These are phyloP conservation scores for Mycena galopus DNA, from an alignment of 768 basidiomycete genomes.

Conservation along the genomic window DNA sequence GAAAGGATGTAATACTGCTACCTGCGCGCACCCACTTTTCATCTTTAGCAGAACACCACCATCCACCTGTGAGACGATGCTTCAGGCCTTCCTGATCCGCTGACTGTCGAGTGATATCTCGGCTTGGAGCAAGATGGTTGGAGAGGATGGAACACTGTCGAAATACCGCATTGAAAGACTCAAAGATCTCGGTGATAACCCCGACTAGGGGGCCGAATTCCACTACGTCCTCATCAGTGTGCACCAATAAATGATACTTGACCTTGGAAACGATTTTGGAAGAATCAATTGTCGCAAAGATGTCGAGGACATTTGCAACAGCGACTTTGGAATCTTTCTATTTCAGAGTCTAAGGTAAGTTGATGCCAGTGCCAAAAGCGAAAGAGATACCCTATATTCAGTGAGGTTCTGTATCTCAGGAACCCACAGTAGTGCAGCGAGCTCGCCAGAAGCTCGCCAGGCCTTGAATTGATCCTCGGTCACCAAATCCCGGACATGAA, in stretches of 20 bases:
- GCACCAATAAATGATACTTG: slow-evolving; percentile 33
- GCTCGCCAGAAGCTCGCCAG: slow-evolving; percentile 48
- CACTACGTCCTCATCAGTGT: neutral
- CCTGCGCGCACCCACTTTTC: neutral
- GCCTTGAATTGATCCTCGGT: slow-evolving; percentile 32
- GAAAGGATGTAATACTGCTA: neutral
- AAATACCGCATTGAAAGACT: slow-evolving; percentile 3
- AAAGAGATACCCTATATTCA: slow-evolving; percentile 46
- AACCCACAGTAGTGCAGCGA: slow-evolving; percentile 57
- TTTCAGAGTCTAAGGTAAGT: too few relatives aligned
- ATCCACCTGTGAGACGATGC: slow-evolving; percentile 5
- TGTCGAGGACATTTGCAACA: too few relatives aligned
- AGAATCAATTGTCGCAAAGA: too few relatives aligned
- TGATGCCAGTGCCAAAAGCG: neutral
- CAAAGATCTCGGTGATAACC: neutral
- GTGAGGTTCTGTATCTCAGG: slow-evolving; percentile 51
- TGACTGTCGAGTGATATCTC: neutral
- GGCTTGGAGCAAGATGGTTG: slow-evolving; percentile 7
- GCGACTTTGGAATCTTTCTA: too few relatives aligned
- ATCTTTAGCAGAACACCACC: neutral
- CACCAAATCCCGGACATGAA: too few relatives aligned
- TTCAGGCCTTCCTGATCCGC: neutral
- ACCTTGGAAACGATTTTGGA: slow-evolving; percentile 36
- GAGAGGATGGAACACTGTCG: neutral
- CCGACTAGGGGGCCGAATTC: neutral